Conservation (phyloP, 805 yeast species). For the Yamadazyma nakazawae region DNA sequence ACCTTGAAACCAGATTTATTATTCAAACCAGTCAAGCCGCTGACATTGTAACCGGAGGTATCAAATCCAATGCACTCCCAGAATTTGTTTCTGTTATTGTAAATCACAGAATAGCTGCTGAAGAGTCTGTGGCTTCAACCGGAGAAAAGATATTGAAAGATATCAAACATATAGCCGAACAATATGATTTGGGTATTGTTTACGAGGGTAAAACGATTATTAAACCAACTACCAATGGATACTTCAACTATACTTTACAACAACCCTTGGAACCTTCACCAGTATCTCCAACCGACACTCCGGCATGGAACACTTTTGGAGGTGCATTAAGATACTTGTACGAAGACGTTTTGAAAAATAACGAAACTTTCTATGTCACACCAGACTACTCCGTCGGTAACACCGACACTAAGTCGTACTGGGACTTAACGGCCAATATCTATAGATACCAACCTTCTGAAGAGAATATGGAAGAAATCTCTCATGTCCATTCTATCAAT, state of each 20-base stretch:
- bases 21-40: conserved; percentile 48
- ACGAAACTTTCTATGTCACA: conserved; percentile 28
- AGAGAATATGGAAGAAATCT: conserved; percentile 17
- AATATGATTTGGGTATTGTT: conserved; percentile 35
- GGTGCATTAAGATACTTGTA: conserved; percentile 37
- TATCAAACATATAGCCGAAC: conserved; percentile 29
- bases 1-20: conserved; percentile 29
- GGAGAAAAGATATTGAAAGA: conserved; percentile 30
- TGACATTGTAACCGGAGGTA: conserved; percentile 47
- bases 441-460: conserved; percentile 30
- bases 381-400: conserved; percentile 37
- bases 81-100: conserved; percentile 43
- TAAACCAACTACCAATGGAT: conserved; percentile 19
- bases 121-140: conserved; percentile 33
- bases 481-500: conserved; percentile 33
- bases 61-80: conserved; percentile 50
- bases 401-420: conserved; percentile 41
- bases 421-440: conserved; percentile 38
- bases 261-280: conserved; percentile 38
- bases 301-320: conserved; percentile 33
- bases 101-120: conserved; percentile 48
- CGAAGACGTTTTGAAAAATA: conserved; percentile 28
- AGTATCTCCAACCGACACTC: conserved; percentile 30
- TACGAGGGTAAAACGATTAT: conserved; percentile 15
- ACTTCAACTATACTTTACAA: conserved; percentile 26